A percentile compares a stretch with the other conserved stretches of the same genome.
These are phyloP conservation scores for Metschnikowia gruessii DNA, from an alignment of 805 yeast species.

Conservation along the genomic window DNA sequence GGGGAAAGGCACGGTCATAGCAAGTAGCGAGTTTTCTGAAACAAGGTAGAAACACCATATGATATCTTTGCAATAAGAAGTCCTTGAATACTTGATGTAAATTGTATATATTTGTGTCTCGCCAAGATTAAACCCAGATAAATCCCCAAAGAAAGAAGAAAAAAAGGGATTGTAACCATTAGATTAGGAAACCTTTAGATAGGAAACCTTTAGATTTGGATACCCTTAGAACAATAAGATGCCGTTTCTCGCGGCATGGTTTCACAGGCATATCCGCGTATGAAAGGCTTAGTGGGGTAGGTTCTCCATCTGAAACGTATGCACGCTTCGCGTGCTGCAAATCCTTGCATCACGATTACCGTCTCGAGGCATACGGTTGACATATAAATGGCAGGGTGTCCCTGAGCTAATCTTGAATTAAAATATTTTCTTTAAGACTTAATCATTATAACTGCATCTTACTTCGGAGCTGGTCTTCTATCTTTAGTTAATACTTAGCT, in stretches of 20 bases:
- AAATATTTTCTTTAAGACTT: not conserved
- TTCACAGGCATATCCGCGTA: constrained; percentile 7
- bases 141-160: too few relatives aligned
- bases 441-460: not conserved
- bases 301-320: constrained; percentile 5
- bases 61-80: too few relatives aligned
- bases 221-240: not conserved
- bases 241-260: not conserved
- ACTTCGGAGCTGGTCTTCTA: constrained; percentile 5
- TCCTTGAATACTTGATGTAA: too few relatives aligned
- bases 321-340: constrained; percentile 4
- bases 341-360: not conserved
- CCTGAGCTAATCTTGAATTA: too few relatives aligned
- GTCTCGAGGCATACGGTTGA: not conserved
- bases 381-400: not conserved
- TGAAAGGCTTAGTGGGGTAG: not conserved
- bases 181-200: too few relatives aligned
- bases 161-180: not conserved
- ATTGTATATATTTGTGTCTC: too few relatives aligned
- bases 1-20: constrained; percentile 3
- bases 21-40: not conserved
- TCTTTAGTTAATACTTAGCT: too few relatives aligned
- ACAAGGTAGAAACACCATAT: not conserved
- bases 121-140: too few relatives aligned
- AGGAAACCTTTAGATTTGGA: too few relatives aligned